Evolutionary conservation across 2,329 filamentous ascomycete genomes (phyloP).

Genomic region (Colletotrichum musae): DNA sequence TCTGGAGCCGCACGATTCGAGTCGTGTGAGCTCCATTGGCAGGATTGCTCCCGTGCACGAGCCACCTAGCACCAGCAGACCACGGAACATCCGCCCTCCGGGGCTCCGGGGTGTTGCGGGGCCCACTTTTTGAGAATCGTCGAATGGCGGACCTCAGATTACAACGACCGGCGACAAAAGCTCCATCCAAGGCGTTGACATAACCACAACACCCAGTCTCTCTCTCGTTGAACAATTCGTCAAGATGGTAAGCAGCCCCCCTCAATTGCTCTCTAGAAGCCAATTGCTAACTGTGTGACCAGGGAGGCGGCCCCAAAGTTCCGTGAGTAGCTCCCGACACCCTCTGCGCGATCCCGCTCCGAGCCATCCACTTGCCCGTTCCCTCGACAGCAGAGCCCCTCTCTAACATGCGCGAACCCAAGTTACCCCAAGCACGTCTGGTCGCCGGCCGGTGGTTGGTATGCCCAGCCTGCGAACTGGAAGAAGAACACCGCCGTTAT

Average conservation of each 20-base stretch:
- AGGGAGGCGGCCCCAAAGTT: constrained; percentile 83
- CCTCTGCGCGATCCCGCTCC: constrained; percentile 33
- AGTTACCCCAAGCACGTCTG: constrained; percentile 99
- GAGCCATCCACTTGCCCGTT: constrained; percentile 3
- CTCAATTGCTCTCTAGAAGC: neutral
- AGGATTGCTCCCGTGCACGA: constrained; percentile 33
- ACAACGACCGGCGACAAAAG: constrained; percentile 33
- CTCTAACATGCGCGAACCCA: constrained; percentile 38
- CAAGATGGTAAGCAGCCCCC: constrained; percentile 68
- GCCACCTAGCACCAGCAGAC: constrained; percentile 1
- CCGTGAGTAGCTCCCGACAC: constrained; percentile 60
- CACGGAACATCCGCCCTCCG: constrained; percentile 36
- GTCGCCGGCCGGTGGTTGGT: constrained; percentile 99
- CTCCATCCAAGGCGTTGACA: constrained; percentile 36
- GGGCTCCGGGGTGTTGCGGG: constrained; percentile 22
- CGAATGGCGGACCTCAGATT: constrained; percentile 31
- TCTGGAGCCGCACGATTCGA: constrained; percentile 49
- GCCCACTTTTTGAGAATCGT: constrained; percentile 28
- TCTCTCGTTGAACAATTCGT: constrained; percentile 55
- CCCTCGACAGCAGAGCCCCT: constrained; percentile 42
- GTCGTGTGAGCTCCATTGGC: constrained; percentile 51
- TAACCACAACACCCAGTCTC: constrained; percentile 41
- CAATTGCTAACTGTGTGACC: constrained; percentile 56
- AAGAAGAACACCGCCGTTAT: constrained; percentile 89
- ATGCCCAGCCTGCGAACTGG: constrained; percentile 95